A percentile compares a stretch with the other conserved stretches of the same genome.
Evolutionary conservation across 1,139 yeast species (phyloP).

Genomic region (Yamadazyma diddensiae): DNA sequence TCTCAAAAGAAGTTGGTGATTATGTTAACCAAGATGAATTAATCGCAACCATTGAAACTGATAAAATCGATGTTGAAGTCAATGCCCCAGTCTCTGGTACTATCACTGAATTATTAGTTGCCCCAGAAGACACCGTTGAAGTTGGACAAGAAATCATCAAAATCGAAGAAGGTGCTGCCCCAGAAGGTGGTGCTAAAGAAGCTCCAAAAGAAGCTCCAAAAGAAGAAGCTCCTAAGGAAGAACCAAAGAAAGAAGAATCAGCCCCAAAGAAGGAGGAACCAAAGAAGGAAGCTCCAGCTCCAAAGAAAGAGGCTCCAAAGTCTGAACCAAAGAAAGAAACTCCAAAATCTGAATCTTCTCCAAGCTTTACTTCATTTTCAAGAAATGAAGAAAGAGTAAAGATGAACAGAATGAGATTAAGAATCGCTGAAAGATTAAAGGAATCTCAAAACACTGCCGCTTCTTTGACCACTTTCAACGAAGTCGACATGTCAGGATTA

Average conservation of each 20-base stretch:
- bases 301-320: constrained; percentile 19
- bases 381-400: constrained; percentile 91
- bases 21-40: constrained; percentile 85
- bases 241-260: constrained; percentile 20
- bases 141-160: constrained; percentile 93
- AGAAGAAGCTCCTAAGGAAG: constrained; percentile 16
- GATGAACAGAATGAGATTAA: constrained; percentile 99
- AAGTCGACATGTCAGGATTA: constrained; percentile 92
- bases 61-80: constrained; percentile 95
- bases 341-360: constrained; percentile 30
- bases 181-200: constrained; percentile 53
- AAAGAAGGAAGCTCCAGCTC: constrained; percentile 19
- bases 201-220: constrained; percentile 40
- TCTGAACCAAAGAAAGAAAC: constrained; percentile 25
- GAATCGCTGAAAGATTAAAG: constrained; percentile 99
- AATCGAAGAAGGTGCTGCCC: constrained; percentile 88
- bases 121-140: constrained; percentile 88
- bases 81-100: constrained; percentile 94
- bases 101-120: constrained; percentile 76
- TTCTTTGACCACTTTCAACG: constrained; percentile 95
- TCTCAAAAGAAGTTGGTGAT: constrained; percentile 82
- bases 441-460: constrained; percentile 99
- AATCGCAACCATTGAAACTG: constrained; percentile 96
- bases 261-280: constrained; percentile 30
- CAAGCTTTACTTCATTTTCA: constrained; percentile 62